These are phyloP conservation scores for Puccinia novopanici DNA, from an alignment of 1,284 basidiomycete species.

Conservation along the genomic window DNA sequence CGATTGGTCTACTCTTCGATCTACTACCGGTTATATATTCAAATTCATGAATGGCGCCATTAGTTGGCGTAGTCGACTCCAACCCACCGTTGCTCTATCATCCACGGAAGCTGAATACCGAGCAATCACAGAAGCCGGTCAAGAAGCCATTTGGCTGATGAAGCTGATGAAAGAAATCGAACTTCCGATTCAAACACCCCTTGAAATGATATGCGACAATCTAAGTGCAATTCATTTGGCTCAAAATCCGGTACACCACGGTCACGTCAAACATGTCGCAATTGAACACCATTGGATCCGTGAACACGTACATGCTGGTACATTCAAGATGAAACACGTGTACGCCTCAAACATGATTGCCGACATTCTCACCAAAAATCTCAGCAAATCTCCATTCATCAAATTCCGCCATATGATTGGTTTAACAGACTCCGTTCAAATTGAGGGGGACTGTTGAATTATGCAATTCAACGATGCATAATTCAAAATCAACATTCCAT, in stretches of 20 bases:
- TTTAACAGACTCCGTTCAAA: no score
- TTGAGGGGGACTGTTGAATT: no score
- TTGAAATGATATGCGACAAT: neutral
- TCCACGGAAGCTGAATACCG: no score
- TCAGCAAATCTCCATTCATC: neutral
- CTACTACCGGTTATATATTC: slow-evolving; percentile 4
- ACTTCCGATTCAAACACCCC: neutral
- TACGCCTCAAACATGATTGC: neutral
- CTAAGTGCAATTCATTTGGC: neutral
- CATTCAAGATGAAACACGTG: neutral
- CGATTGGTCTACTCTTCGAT: neutral
- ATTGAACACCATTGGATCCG: neutral
- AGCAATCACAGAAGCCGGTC: neutral
- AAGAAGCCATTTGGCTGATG: neutral
- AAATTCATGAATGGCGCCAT: neutral
- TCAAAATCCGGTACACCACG: neutral
- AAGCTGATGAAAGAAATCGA: neutral
- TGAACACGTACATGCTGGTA: neutral
- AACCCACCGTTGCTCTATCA: neutral
- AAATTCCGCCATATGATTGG: no score
- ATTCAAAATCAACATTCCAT: no score
- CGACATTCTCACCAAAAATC: neutral
- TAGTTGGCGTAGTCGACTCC: neutral
- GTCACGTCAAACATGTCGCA: neutral
- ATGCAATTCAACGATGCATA: no score